Percentiles rank a stretch among this genome's conserved stretches.
Evolutionary conservation across 2,329 filamentous ascomycete genomes (phyloP).

Genomic region (Coniochaeta ligniaria): DNA sequence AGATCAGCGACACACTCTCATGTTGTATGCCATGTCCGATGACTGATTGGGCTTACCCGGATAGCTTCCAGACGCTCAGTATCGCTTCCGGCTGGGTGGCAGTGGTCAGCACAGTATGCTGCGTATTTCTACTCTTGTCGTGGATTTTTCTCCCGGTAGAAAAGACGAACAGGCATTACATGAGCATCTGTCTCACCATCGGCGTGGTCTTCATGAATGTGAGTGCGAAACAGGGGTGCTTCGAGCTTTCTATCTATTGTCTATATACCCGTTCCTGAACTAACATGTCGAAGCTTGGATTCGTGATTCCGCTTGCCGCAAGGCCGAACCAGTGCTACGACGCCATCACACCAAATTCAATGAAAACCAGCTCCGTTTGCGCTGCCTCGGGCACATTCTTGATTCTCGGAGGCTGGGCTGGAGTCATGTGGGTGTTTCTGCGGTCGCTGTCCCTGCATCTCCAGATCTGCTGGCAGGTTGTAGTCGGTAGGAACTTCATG

Average conservation of each 20-base stretch:
- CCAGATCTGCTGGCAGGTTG: slow-evolving; percentile 95
- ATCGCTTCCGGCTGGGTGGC: slow-evolving; percentile 75
- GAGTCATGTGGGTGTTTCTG: slow-evolving; percentile 85
- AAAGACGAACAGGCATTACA: slow-evolving; percentile 85
- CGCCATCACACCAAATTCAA: slow-evolving; percentile 86
- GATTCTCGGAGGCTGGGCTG: slow-evolving; percentile 77
- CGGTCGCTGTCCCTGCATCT: slow-evolving; percentile 87
- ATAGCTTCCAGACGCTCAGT: slow-evolving; percentile 52
- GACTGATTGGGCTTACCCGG: slow-evolving; percentile 66
- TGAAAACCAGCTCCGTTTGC: slow-evolving; percentile 75
- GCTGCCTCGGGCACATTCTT: slow-evolving; percentile 84
- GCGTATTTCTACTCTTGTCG: slow-evolving; percentile 69
- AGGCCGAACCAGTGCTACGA: slow-evolving; percentile 80
- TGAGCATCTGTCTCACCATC: slow-evolving; percentile 79
- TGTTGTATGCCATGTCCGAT: slow-evolving; percentile 92
- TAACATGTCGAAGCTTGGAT: slow-evolving; percentile 58
- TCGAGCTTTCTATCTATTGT: background rate
- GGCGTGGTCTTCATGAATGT: slow-evolving; percentile 75
- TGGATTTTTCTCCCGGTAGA: slow-evolving; percentile 77
- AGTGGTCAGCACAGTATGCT: slow-evolving; percentile 63
- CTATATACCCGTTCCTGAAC: background rate
- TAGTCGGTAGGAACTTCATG: slow-evolving; percentile 85
- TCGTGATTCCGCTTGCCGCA: slow-evolving; percentile 78
- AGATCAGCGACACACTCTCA: slow-evolving; percentile 36
- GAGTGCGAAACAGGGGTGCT: slow-evolving; percentile 26